These are phyloP conservation scores for Sugiyamaella lignohabitans DNA, from an alignment of 805 yeast genomes.

Conservation along the genomic window DNA sequence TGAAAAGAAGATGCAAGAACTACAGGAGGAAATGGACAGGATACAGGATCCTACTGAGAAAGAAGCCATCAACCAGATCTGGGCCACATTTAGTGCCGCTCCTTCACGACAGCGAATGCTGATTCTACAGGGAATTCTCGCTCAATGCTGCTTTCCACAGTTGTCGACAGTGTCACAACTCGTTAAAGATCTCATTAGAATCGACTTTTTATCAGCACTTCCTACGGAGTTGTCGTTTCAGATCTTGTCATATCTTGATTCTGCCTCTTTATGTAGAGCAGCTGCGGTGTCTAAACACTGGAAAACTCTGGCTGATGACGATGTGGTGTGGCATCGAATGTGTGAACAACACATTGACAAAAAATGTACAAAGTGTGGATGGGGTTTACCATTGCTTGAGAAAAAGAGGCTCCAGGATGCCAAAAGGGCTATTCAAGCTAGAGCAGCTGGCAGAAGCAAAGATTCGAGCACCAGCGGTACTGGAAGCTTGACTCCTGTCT, in stretches of 20 bases:
- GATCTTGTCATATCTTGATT: conserved; percentile 82
- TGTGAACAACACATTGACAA: conserved; percentile 97
- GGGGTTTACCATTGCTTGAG: conserved; percentile 95
- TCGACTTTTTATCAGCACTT: conserved; percentile 78
- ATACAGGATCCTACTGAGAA: conserved; percentile 64
- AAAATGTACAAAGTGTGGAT: conserved; percentile 96
- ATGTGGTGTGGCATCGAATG: conserved; percentile 96
- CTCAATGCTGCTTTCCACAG: conserved; percentile 94
- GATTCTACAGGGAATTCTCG: conserved; percentile 73
- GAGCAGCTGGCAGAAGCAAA: conserved; percentile 17
- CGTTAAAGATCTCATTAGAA: conserved; percentile 69
- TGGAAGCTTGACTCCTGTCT: background rate
- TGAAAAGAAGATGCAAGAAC: conserved; percentile 52
- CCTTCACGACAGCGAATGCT: conserved; percentile 63
- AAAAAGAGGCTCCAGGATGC: conserved; percentile 45
- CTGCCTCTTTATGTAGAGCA: conserved; percentile 87
- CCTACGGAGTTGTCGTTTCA: conserved; percentile 84
- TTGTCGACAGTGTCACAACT: conserved; percentile 78
- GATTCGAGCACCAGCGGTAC: background rate
- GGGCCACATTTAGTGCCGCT: conserved; percentile 77
- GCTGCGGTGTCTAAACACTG: conserved; percentile 87
- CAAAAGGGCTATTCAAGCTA: conserved; percentile 26
- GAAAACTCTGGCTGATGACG: conserved; percentile 90
- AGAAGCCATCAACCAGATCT: conserved; percentile 70
- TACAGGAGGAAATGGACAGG: conserved; percentile 44